Evolutionary conservation across 2,329 filamentous ascomycete species (phyloP).

Genomic region (Monosporascus ibericus): DNA sequence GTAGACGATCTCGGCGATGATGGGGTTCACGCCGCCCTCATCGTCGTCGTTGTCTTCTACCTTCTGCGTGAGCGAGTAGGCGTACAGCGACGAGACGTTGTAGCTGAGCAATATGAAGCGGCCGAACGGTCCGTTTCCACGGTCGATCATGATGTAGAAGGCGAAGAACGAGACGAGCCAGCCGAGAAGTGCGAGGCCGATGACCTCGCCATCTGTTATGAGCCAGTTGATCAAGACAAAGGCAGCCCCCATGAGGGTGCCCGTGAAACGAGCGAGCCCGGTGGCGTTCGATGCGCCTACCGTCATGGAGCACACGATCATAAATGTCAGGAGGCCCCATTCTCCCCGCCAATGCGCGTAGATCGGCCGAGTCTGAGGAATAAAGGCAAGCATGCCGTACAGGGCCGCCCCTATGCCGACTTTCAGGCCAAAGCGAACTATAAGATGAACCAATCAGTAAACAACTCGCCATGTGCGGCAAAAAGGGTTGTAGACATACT

Average conservation of each 20-base stretch:
- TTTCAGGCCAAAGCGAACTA: conserved; percentile 75
- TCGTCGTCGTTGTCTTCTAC: conserved; percentile 81
- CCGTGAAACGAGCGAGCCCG: conserved; percentile 76
- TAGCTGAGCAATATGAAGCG: conserved; percentile 93
- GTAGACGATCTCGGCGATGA: conserved; percentile 80
- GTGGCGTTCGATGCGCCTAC: conserved; percentile 95
- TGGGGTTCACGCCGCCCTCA: conserved; percentile 75
- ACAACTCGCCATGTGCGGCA: neutral
- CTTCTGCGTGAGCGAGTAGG: conserved; percentile 77
- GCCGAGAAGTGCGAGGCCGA: conserved; percentile 72
- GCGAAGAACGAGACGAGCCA: conserved; percentile 76
- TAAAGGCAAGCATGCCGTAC: conserved; percentile 85
- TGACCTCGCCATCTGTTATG: conserved; percentile 65
- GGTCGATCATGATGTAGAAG: conserved; percentile 83
- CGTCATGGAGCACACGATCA: conserved; percentile 97
- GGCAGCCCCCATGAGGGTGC: conserved; percentile 74
- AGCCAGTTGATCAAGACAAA: conserved; percentile 76
- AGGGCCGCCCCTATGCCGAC: conserved; percentile 85
- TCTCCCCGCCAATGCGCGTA: conserved; percentile 90
- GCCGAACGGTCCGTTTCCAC: conserved; percentile 81
- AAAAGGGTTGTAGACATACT: conserved; percentile 27
- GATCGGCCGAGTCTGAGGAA: conserved; percentile 67
- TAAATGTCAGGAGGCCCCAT: conserved; percentile 94
- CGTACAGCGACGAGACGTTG: conserved; percentile 90
- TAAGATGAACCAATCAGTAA: conserved; percentile 14